A percentile compares a stretch with the other conserved stretches of the same genome.
Conservation (phyloP, 2,329 filamentous ascomycete genomes). For the Ophiostoma novo-ulmi region DNA sequence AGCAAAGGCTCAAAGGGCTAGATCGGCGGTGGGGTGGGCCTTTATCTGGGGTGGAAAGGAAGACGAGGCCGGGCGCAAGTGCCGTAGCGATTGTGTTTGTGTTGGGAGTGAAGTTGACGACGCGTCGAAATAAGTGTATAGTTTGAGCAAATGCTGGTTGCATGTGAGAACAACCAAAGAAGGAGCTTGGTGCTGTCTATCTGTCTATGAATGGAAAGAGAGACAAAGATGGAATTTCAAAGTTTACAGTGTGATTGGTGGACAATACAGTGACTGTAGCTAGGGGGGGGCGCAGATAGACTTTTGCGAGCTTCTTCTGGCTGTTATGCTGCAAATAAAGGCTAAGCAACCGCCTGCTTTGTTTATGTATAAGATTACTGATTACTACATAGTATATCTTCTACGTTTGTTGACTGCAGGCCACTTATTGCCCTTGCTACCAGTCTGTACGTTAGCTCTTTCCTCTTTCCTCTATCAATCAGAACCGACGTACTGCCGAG, state of each 20-base stretch:
- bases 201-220: neutral
- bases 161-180: neutral
- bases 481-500: neutral
- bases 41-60: constrained; percentile 13
- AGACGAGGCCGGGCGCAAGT: neutral
- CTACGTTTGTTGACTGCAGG: neutral
- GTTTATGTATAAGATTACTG: neutral
- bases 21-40: constrained; percentile 20
- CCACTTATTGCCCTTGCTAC: neutral
- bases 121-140: neutral
- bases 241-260: constrained; percentile 3
- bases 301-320: neutral
- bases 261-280: neutral
- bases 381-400: neutral
- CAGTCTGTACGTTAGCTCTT: neutral
- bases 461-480: neutral
- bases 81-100: neutral
- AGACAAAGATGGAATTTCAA: neutral
- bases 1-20: constrained; percentile 2
- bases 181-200: neutral
- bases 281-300: neutral
- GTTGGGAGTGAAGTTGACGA: neutral
- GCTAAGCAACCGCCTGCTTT: too few relatives aligned
- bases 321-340: neutral
- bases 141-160: neutral